phyloP scores from a whole-genome alignment of 805 yeast species.

The Candida vartiovaarae region DNA sequence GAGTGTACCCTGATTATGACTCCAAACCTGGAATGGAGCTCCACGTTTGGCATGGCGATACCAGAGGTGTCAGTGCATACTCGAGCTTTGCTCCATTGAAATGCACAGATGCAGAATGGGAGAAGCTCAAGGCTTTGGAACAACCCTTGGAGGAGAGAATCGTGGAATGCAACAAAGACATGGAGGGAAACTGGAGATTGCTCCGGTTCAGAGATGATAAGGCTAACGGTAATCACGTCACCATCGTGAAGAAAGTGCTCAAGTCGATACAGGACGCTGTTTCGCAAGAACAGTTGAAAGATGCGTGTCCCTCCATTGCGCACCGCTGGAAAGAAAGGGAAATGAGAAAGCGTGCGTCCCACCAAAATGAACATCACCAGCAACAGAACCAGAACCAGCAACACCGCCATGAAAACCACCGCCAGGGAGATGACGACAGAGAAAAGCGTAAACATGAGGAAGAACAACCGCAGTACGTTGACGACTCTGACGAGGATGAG shows the following conservation, averaged over 20 bases:
- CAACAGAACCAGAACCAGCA: background rate
- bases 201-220: slow-evolving; percentile 93
- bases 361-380: background rate
- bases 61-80: slow-evolving; percentile 53
- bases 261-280: slow-evolving; percentile 85
- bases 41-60: slow-evolving; percentile 72
- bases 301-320: slow-evolving; percentile 48
- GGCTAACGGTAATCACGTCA: slow-evolving; percentile 73
- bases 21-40: slow-evolving; percentile 64
- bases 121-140: slow-evolving; percentile 51
- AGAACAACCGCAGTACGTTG: slow-evolving; percentile 1
- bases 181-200: slow-evolving; percentile 64
- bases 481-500: background rate
- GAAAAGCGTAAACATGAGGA: background rate
- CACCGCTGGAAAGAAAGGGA: slow-evolving; percentile 58
- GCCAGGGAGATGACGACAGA: background rate
- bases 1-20: slow-evolving; percentile 77
- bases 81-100: slow-evolving; percentile 59
- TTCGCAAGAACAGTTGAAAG: slow-evolving; percentile 64
- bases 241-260: slow-evolving; percentile 76
- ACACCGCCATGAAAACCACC: background rate
- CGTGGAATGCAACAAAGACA: slow-evolving; percentile 73
- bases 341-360: slow-evolving; percentile 13
- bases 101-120: slow-evolving; percentile 74
- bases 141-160: slow-evolving; percentile 88